Conservation (phyloP, 163 green algal genomes). For the Prototheca stagnorum region DNA sequence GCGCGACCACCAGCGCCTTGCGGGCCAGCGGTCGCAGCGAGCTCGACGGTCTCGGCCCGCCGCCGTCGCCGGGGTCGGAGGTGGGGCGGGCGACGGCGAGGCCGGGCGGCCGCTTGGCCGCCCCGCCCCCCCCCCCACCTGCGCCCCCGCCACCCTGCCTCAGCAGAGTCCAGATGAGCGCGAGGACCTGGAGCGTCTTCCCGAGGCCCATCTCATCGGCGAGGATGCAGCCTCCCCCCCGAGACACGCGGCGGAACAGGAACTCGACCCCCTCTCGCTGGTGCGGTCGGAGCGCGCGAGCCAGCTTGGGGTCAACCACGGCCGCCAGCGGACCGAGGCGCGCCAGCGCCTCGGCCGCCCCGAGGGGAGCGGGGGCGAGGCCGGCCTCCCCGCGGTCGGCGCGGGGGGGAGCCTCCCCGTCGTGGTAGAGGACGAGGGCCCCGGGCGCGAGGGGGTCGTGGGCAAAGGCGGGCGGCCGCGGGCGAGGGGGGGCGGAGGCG, state of each 20-base stretch:
- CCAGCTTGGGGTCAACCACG: constrained; percentile 76
- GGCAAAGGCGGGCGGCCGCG: no score
- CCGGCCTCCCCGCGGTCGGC: no score
- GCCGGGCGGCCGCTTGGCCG: neutral
- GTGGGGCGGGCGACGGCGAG: neutral
- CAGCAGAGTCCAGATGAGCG: constrained; percentile 91
- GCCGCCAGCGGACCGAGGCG: no score
- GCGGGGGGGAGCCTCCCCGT: no score
- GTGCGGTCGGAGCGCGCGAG: constrained; percentile 73
- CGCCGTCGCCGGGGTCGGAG: constrained; percentile 20
- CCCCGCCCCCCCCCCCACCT: neutral
- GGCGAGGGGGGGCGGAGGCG: no score
- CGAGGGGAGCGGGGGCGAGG: no score
- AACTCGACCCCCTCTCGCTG: constrained; percentile 95
- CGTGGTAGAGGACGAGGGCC: no score
- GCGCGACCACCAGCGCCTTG: constrained; percentile 88
- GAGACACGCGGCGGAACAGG: constrained; percentile 96
- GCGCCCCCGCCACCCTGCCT: constrained; percentile 1
- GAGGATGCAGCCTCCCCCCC: constrained; percentile 85
- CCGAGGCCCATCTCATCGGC: constrained; percentile 96
- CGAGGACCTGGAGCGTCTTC: constrained; percentile 84
- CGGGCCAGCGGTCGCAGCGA: no score
- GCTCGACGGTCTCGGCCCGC: no score
- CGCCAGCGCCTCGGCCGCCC: no score
- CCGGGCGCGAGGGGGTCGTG: no score